Percentiles rank a stretch among this genome's conserved stretches.
These are phyloP conservation scores for Mucor circinelloides DNA, from an alignment of 371 early-diverging fungal genomes.

Conservation along the genomic window DNA sequence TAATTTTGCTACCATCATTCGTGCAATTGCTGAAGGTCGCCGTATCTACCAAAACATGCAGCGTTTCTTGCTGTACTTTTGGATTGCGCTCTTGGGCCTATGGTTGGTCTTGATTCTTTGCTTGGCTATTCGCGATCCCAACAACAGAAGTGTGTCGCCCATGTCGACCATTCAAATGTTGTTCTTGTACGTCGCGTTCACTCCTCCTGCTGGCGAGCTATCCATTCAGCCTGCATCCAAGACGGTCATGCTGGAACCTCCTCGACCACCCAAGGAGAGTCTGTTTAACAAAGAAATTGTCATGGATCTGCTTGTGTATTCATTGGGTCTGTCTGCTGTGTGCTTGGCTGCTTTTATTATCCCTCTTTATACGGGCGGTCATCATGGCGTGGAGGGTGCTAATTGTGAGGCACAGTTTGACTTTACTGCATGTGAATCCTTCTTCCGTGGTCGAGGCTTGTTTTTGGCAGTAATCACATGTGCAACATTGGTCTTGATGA, in stretches of 20 bases:
- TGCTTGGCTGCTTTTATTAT: conserved; percentile 59
- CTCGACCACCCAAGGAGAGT: conserved; percentile 69
- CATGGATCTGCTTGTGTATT: conserved; percentile 31
- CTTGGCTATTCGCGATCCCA: conserved; percentile 71
- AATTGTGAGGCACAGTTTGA: conserved; percentile 62
- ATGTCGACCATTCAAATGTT: conserved; percentile 42
- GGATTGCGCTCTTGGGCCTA: conserved; percentile 54
- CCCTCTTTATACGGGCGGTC: conserved; percentile 55
- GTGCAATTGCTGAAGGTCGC: conserved; percentile 84
- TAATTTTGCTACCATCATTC: conserved; percentile 86
- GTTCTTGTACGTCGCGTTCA: conserved; percentile 31
- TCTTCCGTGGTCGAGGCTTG: conserved; percentile 69
- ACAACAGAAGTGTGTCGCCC: conserved; percentile 71
- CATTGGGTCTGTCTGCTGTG: conserved; percentile 55
- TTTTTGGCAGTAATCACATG: conserved; percentile 61
- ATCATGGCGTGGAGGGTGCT: conserved; percentile 54
- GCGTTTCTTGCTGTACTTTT: conserved; percentile 86
- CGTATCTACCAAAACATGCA: conserved; percentile 91
- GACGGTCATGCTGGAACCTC: conserved; percentile 81
- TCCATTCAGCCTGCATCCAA: conserved; percentile 79
- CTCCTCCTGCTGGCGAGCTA: conserved; percentile 80
- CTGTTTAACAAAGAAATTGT: conserved; percentile 54
- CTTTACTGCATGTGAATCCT: conserved; percentile 55
- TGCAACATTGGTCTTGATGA: conserved; percentile 59
- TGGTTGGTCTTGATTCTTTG: conserved; percentile 64